Conservation (phyloP, 495 filamentous ascomycete species). For the Hypoxylon fuscum region DNA sequence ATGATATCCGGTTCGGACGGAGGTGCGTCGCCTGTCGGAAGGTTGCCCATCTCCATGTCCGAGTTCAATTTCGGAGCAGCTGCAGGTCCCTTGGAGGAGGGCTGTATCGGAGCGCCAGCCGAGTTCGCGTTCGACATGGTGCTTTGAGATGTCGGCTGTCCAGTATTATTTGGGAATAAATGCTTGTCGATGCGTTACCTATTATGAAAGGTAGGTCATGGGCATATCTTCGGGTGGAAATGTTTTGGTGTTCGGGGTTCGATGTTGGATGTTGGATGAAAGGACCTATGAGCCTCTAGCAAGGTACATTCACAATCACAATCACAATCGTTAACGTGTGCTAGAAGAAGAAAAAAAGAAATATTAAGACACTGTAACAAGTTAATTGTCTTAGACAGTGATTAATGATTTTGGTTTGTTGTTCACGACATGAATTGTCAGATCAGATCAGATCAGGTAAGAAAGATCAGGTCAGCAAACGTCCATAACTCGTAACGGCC, state of each 20-base stretch:
- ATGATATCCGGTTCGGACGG: constrained; percentile 83
- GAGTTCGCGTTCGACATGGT: constrained; percentile 25
- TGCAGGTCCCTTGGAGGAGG: constrained; percentile 65
- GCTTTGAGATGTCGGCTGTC: constrained; percentile 32
- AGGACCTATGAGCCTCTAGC: background rate
- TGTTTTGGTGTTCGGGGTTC: too few relatives aligned
- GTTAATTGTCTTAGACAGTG: constrained; percentile 2
- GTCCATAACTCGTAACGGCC: too few relatives aligned
- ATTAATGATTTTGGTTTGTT: constrained; percentile 14
- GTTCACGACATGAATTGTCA: background rate
- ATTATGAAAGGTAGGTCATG: too few relatives aligned
- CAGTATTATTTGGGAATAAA: constrained; percentile 1
- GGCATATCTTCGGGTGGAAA: too few relatives aligned
- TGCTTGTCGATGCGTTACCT: constrained; percentile 1
- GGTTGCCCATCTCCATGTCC: constrained; percentile 74
- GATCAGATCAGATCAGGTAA: background rate
- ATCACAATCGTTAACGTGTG: constrained; percentile 5
- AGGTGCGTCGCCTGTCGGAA: constrained; percentile 55
- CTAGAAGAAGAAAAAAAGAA: background rate
- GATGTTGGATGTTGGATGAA: too few relatives aligned
- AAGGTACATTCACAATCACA: constrained; percentile 1
- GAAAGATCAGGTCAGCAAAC: constrained; percentile 15
- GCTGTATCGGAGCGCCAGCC: constrained; percentile 52
- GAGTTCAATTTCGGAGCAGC: constrained; percentile 69
- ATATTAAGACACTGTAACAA: constrained; percentile 7